Percentiles rank a stretch among this genome's conserved stretches.
Evolutionary conservation across 495 filamentous ascomycete genomes (phyloP).

Genomic region (Hypoxylon cercidicola): DNA sequence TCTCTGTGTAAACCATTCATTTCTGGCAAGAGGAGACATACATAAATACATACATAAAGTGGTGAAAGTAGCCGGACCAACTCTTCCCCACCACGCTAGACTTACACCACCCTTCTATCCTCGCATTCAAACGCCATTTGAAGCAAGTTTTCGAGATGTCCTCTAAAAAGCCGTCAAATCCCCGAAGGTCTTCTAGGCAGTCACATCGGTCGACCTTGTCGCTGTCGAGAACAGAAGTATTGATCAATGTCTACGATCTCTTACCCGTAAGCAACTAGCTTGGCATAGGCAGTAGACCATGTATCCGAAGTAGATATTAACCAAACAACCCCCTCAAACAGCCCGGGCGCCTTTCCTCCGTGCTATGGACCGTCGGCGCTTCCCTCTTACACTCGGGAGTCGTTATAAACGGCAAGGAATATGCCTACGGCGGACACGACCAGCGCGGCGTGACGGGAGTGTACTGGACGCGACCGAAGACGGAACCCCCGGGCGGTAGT

Average conservation of each 20-base stretch:
- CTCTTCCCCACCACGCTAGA: slow-evolving; percentile 16
- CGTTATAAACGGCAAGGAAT: slow-evolving; percentile 78
- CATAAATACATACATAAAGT: background rate
- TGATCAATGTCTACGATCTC: slow-evolving; percentile 85
- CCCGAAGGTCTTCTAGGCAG: slow-evolving; percentile 45
- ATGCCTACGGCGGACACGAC: slow-evolving; percentile 85
- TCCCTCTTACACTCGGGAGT: slow-evolving; percentile 82
- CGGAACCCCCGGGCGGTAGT: slow-evolving; percentile 75
- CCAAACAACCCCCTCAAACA: slow-evolving; percentile 40
- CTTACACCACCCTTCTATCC: slow-evolving; percentile 8
- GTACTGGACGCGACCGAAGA: slow-evolving; percentile 76
- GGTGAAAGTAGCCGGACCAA: slow-evolving; percentile 13
- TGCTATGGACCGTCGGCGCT: slow-evolving; percentile 77
- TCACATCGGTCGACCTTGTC: slow-evolving; percentile 68
- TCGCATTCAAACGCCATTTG: slow-evolving; percentile 9
- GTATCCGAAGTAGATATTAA: slow-evolving; percentile 18
- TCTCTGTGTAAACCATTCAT: slow-evolving; percentile 2
- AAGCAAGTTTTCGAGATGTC: slow-evolving; percentile 43
- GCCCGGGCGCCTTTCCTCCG: slow-evolving; percentile 73
- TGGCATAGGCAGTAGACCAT: background rate
- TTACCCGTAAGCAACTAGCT: slow-evolving; percentile 65
- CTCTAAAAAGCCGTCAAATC: slow-evolving; percentile 51
- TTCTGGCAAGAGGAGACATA: slow-evolving; percentile 1
- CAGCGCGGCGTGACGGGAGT: slow-evolving; percentile 73
- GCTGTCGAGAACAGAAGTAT: slow-evolving; percentile 72